Evolutionary conservation across 768 basidiomycete genomes (phyloP).

Genomic region (Russula virescens): DNA sequence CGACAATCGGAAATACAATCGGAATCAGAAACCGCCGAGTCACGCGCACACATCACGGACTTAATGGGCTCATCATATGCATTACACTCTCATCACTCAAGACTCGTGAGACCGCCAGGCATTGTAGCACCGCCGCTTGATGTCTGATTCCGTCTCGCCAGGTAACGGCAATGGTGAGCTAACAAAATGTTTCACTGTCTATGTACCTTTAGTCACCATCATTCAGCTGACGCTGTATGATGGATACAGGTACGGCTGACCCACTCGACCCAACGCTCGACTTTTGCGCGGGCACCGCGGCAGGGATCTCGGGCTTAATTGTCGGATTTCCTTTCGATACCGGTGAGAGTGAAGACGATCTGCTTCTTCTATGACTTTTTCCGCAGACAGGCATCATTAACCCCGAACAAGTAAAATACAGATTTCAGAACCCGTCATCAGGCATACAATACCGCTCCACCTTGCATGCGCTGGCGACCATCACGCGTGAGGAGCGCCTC

Average conservation of each 20-base stretch:
- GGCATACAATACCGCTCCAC: constrained; percentile 56
- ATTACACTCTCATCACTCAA: no score
- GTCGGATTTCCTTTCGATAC: constrained; percentile 35
- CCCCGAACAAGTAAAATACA: constrained; percentile 59
- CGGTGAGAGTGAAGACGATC: no score
- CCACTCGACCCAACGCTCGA: constrained; percentile 59
- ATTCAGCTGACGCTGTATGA: no score
- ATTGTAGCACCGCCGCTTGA: background rate
- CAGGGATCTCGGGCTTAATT: constrained; percentile 36
- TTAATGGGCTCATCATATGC: no score
- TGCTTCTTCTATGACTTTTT: no score
- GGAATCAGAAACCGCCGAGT: no score
- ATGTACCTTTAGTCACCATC: no score
- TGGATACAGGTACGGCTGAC: no score
- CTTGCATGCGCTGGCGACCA: constrained; percentile 57
- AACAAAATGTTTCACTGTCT: no score
- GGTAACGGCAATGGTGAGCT: constrained; percentile 1
- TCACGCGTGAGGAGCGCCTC: constrained; percentile 64
- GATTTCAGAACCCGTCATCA: constrained; percentile 63
- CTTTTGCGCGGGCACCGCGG: constrained; percentile 73
- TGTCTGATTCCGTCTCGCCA: constrained; percentile 5
- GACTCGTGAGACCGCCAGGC: no score
- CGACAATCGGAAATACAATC: no score
- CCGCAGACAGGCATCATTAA: background rate
- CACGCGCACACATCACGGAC: no score